phyloP scores from a whole-genome alignment of 2,329 filamentous ascomycete genomes.

The Epichloe baconii region DNA sequence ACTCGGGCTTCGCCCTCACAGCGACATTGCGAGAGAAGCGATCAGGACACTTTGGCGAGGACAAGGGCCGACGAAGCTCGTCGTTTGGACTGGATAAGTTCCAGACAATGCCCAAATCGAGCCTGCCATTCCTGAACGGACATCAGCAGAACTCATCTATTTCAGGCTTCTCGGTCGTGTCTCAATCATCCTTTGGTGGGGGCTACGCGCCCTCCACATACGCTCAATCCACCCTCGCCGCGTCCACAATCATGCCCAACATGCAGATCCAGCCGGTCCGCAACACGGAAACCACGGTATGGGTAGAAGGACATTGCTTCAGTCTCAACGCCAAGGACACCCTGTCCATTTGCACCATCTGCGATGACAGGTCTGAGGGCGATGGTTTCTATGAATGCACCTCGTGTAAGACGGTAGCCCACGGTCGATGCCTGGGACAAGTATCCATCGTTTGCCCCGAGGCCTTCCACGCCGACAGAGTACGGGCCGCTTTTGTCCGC shows the following conservation, averaged over 20 bases:
- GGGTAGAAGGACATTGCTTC: slow-evolving; percentile 78
- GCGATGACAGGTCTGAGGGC: slow-evolving; percentile 57
- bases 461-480: slow-evolving; percentile 48
- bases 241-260: slow-evolving; percentile 76
- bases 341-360: slow-evolving; percentile 54
- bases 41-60: slow-evolving; percentile 78
- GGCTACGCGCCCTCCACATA: slow-evolving; percentile 75
- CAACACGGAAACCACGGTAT: slow-evolving; percentile 67
- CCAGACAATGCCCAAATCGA: slow-evolving; percentile 53
- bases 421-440: slow-evolving; percentile 47
- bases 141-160: slow-evolving; percentile 47
- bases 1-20: slow-evolving; percentile 80
- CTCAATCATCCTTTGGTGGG: slow-evolving; percentile 55
- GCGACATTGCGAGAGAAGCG: slow-evolving; percentile 85
- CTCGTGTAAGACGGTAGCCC: slow-evolving; percentile 45
- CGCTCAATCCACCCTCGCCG: slow-evolving; percentile 72
- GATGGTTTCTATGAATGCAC: slow-evolving; percentile 66
- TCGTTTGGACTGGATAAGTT: slow-evolving; percentile 73
- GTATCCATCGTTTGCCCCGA: slow-evolving; percentile 51
- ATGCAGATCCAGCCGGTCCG: slow-evolving; percentile 67
- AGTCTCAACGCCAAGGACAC: slow-evolving; percentile 48
- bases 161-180: slow-evolving; percentile 46
- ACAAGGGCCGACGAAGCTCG: slow-evolving; percentile 74
- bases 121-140: slow-evolving; percentile 58
- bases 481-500: slow-evolving; percentile 50